phyloP scores from a whole-genome alignment of 1,284 basidiomycete genomes.

The Puccinia polysora region DNA sequence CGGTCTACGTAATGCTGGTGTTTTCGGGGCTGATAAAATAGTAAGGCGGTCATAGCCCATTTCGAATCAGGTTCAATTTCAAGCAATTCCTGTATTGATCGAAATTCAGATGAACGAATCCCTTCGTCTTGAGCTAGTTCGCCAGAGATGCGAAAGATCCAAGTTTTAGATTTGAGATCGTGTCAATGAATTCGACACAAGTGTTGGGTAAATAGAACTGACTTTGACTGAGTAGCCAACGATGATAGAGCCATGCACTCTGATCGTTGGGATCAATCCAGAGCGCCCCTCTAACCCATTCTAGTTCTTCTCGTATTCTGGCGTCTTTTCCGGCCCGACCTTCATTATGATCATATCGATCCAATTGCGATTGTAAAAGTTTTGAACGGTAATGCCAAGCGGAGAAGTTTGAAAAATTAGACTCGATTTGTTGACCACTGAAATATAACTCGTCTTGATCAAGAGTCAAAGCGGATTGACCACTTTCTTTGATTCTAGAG shows the following conservation, averaged over 20 bases:
- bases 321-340: slow-evolving; percentile 59
- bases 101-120: slow-evolving; percentile 62
- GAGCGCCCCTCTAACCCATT: slow-evolving; percentile 84
- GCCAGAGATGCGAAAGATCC: not conserved
- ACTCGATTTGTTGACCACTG: slow-evolving; percentile 82
- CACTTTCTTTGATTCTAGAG: slow-evolving; percentile 59
- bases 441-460: slow-evolving; percentile 65
- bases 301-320: slow-evolving; percentile 72
- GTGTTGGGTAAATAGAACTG: slow-evolving; percentile 46
- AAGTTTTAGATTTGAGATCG: slow-evolving; percentile 2
- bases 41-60: slow-evolving; percentile 60
- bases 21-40: not conserved
- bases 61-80: slow-evolving; percentile 87
- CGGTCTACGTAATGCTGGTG: slow-evolving; percentile 50
- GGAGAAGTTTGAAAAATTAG: slow-evolving; percentile 94
- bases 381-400: slow-evolving; percentile 98
- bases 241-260: slow-evolving; percentile 95
- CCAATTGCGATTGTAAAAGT: slow-evolving; percentile 65
- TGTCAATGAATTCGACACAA: not conserved
- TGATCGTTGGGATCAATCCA: slow-evolving; percentile 96
- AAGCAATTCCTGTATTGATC: slow-evolving; percentile 74
- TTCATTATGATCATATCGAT: slow-evolving; percentile 56
- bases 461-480: slow-evolving; percentile 56
- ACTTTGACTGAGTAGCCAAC: slow-evolving; percentile 83
- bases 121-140: slow-evolving; percentile 25